Evolutionary conservation across 2,329 filamentous ascomycete genomes (phyloP).

Genomic region (Apiospora rasikravindrae): DNA sequence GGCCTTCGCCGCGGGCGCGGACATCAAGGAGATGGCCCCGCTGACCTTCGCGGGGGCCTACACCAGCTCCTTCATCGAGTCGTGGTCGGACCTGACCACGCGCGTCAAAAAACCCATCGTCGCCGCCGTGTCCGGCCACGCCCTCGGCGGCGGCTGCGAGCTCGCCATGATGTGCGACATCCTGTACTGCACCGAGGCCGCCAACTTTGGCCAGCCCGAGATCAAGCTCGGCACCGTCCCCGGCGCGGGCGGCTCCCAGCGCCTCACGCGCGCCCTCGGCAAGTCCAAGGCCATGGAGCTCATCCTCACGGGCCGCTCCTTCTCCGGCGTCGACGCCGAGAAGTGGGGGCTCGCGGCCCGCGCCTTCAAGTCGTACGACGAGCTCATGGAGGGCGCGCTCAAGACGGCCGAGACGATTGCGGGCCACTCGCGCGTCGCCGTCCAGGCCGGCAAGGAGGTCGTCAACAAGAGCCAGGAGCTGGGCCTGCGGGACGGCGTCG

Average conservation of each 20-base stretch:
- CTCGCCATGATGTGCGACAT: conserved; percentile 98
- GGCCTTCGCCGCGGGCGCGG: conserved; percentile 93
- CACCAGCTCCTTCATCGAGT: conserved; percentile 89
- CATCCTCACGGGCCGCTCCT: conserved; percentile 83
- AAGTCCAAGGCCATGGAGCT: conserved; percentile 92
- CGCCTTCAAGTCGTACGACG: conserved; percentile 79
- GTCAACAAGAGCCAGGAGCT: conserved; percentile 98
- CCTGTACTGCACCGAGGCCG: conserved; percentile 83
- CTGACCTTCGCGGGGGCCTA: conserved; percentile 90
- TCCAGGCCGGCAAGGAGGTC: conserved; percentile 94
- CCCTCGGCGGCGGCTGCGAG: conserved; percentile 93
- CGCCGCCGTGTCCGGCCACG: conserved; percentile 91
- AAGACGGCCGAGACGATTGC: conserved; percentile 91
- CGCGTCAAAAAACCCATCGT: conserved; percentile 92
- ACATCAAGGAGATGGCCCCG: conserved; percentile 99
- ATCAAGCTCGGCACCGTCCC: conserved; percentile 94
- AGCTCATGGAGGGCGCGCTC: conserved; percentile 79
- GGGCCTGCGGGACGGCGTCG: conserved; percentile 84
- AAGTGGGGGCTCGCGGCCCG: conserved; percentile 89
- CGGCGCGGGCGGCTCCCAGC: conserved; percentile 88
- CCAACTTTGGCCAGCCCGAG: conserved; percentile 96
- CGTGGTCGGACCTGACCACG: conserved; percentile 86
- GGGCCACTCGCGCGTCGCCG: conserved; percentile 81
- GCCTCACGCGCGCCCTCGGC: conserved; percentile 81
- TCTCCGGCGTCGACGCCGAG: conserved; percentile 82